Evolutionary conservation across 2,329 filamentous ascomycete genomes (phyloP), one percentile per base, ranked within the genome.

Genomic region (Diaporthe capsici): DNA sequence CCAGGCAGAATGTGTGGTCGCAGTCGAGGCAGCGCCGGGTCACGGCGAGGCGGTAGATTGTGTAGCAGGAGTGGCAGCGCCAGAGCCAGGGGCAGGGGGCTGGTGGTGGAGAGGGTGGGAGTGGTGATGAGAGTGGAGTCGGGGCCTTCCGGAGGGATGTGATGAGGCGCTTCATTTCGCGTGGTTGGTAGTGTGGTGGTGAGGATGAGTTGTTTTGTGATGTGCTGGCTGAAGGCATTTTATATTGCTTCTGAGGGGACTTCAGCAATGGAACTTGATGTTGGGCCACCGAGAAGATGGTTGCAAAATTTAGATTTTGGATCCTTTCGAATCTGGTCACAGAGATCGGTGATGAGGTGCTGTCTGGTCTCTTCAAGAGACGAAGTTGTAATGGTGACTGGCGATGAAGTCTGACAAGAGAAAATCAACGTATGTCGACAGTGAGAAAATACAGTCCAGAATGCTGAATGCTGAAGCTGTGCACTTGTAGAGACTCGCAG

Each of bases 21-120:
- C 86, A 86, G 53, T 82, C 79, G 61, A 87, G 82, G 71, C 86
- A 85, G 31, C 83, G 80, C 13, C 83, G 82, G 60, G 84, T 86
- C 75, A 78, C 80, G 67, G 78, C 77, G 9, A 85, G 75, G 57
- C 75, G 79, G 78, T 82, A 84, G 1, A 44, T 39, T 2, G 20
- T 67, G 17, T 55, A 22, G 79, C 85, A 86, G 15, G 37, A 1
- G 76, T 82, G 79, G 77, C 84, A 86, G 37, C 72, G 63, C 84
- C 85, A 86, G 42, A 70, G 63, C 83, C 82, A 85, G 60, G 80
- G 77, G 37, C 71, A 71, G 8, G 78, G 78, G 15, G 60, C 28
- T 13, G 71, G 28, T 10, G 71, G 71, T 47, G 47, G 58, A 0
- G n/a, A 5, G 25, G 58, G 71, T 5, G 58, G 25, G 5, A n/a